Evolutionary conservation across 2,329 filamentous ascomycete species (phyloP).

Genomic region (Boeremia lycopersici): DNA sequence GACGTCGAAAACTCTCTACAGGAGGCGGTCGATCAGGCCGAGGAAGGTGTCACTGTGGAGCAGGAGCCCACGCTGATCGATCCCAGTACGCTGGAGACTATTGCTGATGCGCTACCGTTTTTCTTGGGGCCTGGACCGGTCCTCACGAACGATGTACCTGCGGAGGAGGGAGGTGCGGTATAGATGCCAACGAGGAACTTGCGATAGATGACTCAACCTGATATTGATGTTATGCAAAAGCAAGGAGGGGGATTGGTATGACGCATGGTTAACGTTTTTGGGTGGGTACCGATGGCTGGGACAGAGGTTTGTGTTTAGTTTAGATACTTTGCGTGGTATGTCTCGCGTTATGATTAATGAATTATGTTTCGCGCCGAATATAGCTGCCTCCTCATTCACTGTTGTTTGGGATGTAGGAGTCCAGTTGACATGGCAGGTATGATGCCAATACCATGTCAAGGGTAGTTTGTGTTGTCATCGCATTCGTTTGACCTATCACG

Average conservation of each 20-base stretch:
- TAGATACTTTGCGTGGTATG: background rate
- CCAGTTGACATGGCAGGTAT: too few species aligned
- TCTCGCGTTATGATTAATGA: background rate
- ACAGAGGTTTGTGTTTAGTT: conserved; percentile 4
- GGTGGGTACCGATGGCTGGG: conserved; percentile 3
- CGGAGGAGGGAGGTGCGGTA: too few species aligned
- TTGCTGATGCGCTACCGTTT: conserved; percentile 9
- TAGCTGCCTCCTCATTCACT: background rate
- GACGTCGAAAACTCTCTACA: conserved; percentile 1
- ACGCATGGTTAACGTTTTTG: background rate
- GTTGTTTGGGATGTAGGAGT: background rate
- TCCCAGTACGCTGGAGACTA: background rate
- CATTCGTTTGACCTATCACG: background rate
- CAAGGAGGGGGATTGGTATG: too few species aligned
- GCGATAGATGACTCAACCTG: too few species aligned
- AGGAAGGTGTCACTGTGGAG: background rate
- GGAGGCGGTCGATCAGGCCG: conserved; percentile 5
- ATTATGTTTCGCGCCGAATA: background rate
- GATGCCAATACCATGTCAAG: too few species aligned
- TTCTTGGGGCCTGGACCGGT: background rate
- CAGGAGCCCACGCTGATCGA: background rate
- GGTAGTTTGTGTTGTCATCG: too few species aligned
- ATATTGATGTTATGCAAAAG: too few species aligned
- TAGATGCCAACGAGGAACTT: too few species aligned
- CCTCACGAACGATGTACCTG: background rate